Evolutionary conservation across 257 asterid species (phyloP).

Genomic region (Petunia secreta): DNA sequence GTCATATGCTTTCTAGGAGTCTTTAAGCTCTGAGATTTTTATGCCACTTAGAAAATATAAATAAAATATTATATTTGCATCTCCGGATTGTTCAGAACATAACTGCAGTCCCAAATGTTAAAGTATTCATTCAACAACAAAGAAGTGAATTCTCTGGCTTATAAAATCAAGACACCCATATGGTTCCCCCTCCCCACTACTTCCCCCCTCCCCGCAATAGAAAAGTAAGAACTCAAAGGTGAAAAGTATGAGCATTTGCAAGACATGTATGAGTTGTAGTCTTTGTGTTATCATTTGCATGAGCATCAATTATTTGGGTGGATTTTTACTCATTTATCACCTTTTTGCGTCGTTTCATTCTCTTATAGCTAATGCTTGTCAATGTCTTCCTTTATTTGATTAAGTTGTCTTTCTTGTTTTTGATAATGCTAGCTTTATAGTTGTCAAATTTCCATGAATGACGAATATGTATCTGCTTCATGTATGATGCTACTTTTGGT

Average conservation of each 20-base stretch:
- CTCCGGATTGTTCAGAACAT: background rate
- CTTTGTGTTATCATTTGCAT: background rate
- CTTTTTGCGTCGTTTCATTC: background rate
- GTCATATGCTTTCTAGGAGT: too few relatives aligned
- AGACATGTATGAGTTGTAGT: background rate
- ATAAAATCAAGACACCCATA: background rate
- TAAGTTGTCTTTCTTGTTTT: background rate
- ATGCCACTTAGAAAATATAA: too few relatives aligned
- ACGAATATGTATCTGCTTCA: background rate
- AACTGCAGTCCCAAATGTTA: background rate
- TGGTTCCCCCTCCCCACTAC: background rate
- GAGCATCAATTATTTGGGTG: background rate
- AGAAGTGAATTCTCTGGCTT: background rate
- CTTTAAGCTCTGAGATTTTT: too few relatives aligned
- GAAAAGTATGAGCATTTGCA: background rate
- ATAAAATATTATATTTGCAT: background rate
- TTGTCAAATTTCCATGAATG: background rate
- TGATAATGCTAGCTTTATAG: background rate
- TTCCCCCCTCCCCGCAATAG: background rate
- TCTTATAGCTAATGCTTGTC: background rate
- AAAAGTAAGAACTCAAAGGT: background rate
- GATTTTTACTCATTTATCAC: background rate
- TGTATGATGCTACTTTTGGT: background rate
- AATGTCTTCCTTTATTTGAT: conserved; percentile 1
- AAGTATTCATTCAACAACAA: background rate